Evolutionary conservation across 108 stramenopile genomes (phyloP), one percentile per base, ranked within the genome.

Genomic region (Cyclotella atomus): DNA sequence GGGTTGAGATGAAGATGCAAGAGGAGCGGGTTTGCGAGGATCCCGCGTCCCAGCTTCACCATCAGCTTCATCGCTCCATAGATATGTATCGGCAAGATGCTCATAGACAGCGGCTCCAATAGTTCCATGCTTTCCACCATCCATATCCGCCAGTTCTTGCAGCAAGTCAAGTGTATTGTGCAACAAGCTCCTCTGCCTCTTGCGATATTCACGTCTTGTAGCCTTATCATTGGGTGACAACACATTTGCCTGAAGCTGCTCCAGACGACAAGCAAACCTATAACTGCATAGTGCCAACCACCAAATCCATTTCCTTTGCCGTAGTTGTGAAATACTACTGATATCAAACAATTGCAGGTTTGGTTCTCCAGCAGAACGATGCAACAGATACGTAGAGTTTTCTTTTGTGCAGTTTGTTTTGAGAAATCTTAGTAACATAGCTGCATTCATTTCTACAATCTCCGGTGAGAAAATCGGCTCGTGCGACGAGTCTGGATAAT

Each of bases 371-470:
- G 79, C 75, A 27, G 83, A 79, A 43, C 87, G 84, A 54, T 83
- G 68, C 16, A 95, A 76, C 19, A 95, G 73, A 64, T 92, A 95
- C 0, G 94, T 95, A 1, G 91, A 67, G 68, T 92, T 91, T 71
- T 95, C 89, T 21, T 71, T 56, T 19, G 87, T 88, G 65, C 94
- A 95, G 47, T 95, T 89, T 0, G 89, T 84, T 69, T 95, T 92
- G 14, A 95, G 73, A 64, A 95, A 95, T 61, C 84, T 64, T 14
- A 95, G 70, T 10, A 95, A 61, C 65, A 89, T 87, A 0, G 91
- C 78, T 0, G 94, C 94, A 75, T 95, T 95, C 89, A 89, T 91
- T 76, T 95, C 91, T 73, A 95, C 89, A 25, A 95, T 86, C 59
- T 89, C 70, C 1, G 91, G 91, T 10, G 88, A 88, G 80, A 95